Evolutionary conservation across 2,329 filamentous ascomycete genomes (phyloP).

Genomic region (Fusarium compactum): DNA sequence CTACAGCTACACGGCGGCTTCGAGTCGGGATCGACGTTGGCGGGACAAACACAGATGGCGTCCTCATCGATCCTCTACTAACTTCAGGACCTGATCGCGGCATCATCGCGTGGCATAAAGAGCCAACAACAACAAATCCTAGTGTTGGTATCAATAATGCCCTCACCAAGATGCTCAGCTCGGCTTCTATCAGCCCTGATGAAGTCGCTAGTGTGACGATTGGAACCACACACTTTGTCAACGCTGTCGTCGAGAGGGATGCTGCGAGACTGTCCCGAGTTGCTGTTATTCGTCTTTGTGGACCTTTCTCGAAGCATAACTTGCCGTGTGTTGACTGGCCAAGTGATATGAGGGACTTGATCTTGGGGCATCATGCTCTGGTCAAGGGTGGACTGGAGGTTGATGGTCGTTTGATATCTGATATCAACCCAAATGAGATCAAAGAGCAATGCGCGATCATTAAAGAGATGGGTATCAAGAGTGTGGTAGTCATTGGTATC

Average conservation of each 20-base stretch:
- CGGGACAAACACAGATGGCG: constrained; percentile 67
- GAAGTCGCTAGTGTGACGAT: constrained; percentile 63
- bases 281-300: constrained; percentile 66
- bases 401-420: constrained; percentile 61
- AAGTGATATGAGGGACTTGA: constrained; percentile 59
- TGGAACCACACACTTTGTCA: constrained; percentile 70
- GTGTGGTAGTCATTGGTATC: constrained; percentile 62
- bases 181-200: constrained; percentile 49
- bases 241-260: constrained; percentile 68
- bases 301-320: constrained; percentile 64
- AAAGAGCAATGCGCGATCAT: constrained; percentile 55
- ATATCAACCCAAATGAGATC: constrained; percentile 59
- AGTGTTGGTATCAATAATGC: constrained; percentile 60
- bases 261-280: constrained; percentile 61
- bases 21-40: constrained; percentile 62
- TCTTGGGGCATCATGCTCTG: constrained; percentile 60
- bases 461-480: constrained; percentile 57
- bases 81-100: constrained; percentile 54
- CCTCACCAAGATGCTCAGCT: constrained; percentile 58
- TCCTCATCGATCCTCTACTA: constrained; percentile 60
- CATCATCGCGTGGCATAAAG: constrained; percentile 63
- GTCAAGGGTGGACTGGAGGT: constrained; percentile 65
- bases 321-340: constrained; percentile 68
- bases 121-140: constrained; percentile 61
- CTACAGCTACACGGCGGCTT: constrained; percentile 40